These are phyloP conservation scores for Protomyces gravidus DNA, from an alignment of 1,139 yeast species.

Conservation along the genomic window DNA sequence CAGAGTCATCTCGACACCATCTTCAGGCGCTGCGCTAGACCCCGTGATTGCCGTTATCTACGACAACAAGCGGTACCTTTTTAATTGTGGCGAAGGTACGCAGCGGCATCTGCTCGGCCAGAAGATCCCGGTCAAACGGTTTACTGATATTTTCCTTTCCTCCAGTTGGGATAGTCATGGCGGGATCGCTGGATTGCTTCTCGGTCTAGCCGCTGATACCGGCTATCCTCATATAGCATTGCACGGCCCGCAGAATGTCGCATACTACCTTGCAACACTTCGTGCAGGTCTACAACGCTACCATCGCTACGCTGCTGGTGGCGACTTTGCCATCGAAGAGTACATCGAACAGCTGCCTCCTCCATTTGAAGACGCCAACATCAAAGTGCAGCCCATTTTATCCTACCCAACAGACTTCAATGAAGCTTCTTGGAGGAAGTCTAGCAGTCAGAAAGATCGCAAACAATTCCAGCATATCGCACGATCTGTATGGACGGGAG, in stretches of 20 bases:
- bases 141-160: constrained; percentile 16
- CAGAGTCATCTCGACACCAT: constrained; percentile 12
- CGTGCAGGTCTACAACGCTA: constrained; percentile 23
- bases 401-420: background rate
- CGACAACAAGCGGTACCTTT: constrained; percentile 26
- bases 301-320: background rate
- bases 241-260: constrained; percentile 22
- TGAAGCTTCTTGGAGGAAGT: background rate
- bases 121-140: constrained; percentile 8
- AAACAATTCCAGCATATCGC: constrained; percentile 4
- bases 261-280: constrained; percentile 15
- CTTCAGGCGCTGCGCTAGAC: constrained; percentile 11
- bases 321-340: constrained; percentile 3
- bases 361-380: constrained; percentile 10
- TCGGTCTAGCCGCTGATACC: background rate
- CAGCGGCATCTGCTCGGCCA: constrained; percentile 20
- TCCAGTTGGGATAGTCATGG: constrained; percentile 29
- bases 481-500: constrained; percentile 23
- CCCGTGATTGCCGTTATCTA: constrained; percentile 21
- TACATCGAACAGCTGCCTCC: background rate
- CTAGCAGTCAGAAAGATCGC: background rate
- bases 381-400: constrained; percentile 7
- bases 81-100: constrained; percentile 28
- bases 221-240: constrained; percentile 1
- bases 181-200: constrained; percentile 23